These are phyloP conservation scores for Zhuliangozyma parablackwelliae DNA, from an alignment of 1,139 yeast species.

Conservation along the genomic window DNA sequence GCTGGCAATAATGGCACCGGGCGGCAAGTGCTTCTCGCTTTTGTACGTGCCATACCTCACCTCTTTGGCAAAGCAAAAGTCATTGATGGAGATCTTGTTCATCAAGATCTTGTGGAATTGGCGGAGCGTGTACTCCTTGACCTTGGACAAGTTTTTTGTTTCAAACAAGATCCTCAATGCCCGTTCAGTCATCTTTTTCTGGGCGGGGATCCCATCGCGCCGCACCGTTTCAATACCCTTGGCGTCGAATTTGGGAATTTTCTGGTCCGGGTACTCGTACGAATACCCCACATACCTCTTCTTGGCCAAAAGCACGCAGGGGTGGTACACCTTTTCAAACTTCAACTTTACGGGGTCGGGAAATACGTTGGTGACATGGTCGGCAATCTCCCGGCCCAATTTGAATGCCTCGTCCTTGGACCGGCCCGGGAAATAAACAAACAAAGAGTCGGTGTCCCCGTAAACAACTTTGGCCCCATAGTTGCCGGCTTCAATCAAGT, in stretches of 20 bases:
- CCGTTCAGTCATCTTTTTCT: conserved; percentile 74
- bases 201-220: conserved; percentile 92
- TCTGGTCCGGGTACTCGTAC: conserved; percentile 56
- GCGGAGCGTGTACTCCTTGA: conserved; percentile 58
- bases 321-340: conserved; percentile 90
- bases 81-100: conserved; percentile 65
- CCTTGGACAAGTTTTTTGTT: conserved; percentile 62
- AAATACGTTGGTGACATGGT: conserved; percentile 55
- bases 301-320: conserved; percentile 76
- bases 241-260: conserved; percentile 75
- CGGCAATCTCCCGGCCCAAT: conserved; percentile 69
- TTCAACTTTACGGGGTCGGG: conserved; percentile 81
- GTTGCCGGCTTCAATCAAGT: conserved; percentile 54
- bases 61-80: conserved; percentile 89
- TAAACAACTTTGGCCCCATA: conserved; percentile 94
- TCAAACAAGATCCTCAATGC: conserved; percentile 66
- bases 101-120: conserved; percentile 64
- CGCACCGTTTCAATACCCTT: conserved; percentile 94
- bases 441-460: conserved; percentile 93
- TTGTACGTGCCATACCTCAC: conserved; percentile 83
- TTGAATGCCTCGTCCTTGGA: conserved; percentile 71
- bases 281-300: conserved; percentile 86
- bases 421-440: conserved; percentile 85
- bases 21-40: conserved; percentile 68
- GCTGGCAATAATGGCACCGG: conserved; percentile 82